phyloP scores from a whole-genome alignment of 345 rosid species.

The Rhizophora apiculata region DNA sequence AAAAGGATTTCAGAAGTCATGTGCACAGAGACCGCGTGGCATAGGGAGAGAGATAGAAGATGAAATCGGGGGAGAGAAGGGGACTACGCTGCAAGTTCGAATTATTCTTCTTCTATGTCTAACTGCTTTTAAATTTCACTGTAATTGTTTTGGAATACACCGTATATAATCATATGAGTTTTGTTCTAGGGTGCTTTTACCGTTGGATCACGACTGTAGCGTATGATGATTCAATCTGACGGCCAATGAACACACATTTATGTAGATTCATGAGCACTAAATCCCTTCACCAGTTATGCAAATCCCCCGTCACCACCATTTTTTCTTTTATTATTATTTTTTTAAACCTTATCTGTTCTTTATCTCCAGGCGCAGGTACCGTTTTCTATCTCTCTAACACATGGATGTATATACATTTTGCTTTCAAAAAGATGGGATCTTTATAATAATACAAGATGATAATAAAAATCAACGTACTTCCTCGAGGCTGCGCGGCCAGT shows the following conservation, averaged over 20 bases:
- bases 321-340: neutral
- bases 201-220: no score
- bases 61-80: slow-evolving; percentile 26
- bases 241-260: no score
- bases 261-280: no score
- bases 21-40: slow-evolving; percentile 26
- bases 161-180: neutral
- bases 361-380: neutral
- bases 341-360: neutral
- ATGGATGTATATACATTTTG: neutral
- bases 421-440: neutral
- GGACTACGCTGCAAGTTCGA: slow-evolving; percentile 63
- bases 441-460: neutral
- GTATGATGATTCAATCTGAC: no score
- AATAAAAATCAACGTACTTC: slow-evolving; percentile 20
- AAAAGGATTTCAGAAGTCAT: slow-evolving; percentile 13
- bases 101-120: slow-evolving; percentile 74
- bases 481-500: slow-evolving; percentile 48
- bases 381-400: no score
- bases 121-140: slow-evolving; percentile 43
- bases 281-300: no score
- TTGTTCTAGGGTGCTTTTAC: no score
- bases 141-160: slow-evolving; percentile 30
- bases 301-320: neutral
- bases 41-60: neutral